Evolutionary conservation across 176 grass and related monocot species (phyloP), one percentile per base, ranked within the genome.

Genomic region (Luzula sylvatica): DNA sequence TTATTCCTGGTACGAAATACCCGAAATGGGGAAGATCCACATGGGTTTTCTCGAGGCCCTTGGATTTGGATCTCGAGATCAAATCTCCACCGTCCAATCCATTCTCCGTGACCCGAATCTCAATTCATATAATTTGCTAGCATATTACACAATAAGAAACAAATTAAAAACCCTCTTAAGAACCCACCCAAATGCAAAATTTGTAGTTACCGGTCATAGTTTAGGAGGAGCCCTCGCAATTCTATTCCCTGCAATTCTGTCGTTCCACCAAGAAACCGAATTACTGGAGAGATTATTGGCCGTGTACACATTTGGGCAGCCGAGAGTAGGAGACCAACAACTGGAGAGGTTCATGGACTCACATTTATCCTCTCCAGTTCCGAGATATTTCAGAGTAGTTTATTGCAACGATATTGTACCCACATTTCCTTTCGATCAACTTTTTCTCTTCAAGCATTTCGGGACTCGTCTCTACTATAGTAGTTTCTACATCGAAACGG

Each of bases 31-130:
- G 26, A 67, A 75, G 70, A 42, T 95, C 57, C 90, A 95, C 61
- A 26, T 75, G 19, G 90, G 90, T 15, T 95, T 95, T 72, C 77
- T 95, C 56, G 87, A 95, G 42, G 90, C 83, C 4, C 73, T 95
- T 5, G 90, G 90, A 15, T 78, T 95, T 1, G 80, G 87, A 19
- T 65, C 71, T 50, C 44, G 58, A 63, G 20, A 44, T 46, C 15
- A 63, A 30, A 63, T 63, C n/a, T 46, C 58, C 39, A 46, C 42
- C 3, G 18, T 63, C 8, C 39, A 63, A 47, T 63, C 26, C 23
- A 18, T 15, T 46, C 42, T 63, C 41, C 58, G 46, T 46, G 40
- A 63, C 28, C 58, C 15, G 2, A 17, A 26, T 14, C 46, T 26
- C 21, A 30, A 18, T 63, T 48, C n/a, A 26, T 65, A 55, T 52